Evolutionary conservation across 2,329 filamentous ascomycete species (phyloP).

Genomic region (Cercospora canescens): DNA sequence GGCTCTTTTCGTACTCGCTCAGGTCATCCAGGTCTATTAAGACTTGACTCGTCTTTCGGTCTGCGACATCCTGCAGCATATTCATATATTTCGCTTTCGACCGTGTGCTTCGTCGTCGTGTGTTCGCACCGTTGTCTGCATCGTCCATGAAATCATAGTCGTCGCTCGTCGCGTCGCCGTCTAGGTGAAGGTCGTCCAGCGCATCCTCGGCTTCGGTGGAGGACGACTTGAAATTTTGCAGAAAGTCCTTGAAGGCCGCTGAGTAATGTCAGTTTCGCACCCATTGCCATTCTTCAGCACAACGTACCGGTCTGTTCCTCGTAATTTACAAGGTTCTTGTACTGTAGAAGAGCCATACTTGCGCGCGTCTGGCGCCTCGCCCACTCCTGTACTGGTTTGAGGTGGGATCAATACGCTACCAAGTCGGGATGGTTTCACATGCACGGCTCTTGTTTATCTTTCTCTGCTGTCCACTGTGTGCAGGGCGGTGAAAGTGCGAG

Average conservation of each 20-base stretch:
- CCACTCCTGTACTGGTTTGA: background rate
- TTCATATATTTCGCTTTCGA: conserved; percentile 84
- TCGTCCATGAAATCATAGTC: conserved; percentile 93
- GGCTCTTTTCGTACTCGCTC: conserved; percentile 73
- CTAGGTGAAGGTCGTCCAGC: conserved; percentile 79
- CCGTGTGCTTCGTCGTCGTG: conserved; percentile 39
- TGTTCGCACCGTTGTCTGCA: conserved; percentile 46
- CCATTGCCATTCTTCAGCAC: conserved; percentile 14
- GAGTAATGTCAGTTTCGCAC: conserved; percentile 35
- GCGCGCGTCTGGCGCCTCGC: background rate
- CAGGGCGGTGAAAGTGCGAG: background rate
- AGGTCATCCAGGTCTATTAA: conserved; percentile 89
- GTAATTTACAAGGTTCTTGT: conserved; percentile 81
- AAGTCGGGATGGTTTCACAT: background rate
- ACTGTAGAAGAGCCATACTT: conserved; percentile 82
- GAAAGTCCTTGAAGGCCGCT: conserved; percentile 86
- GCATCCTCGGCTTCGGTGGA: conserved; percentile 72
- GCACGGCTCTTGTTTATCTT: background rate
- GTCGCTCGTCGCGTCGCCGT: conserved; percentile 82
- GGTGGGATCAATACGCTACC: background rate
- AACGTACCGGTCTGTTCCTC: conserved; percentile 73
- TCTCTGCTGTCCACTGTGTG: background rate
- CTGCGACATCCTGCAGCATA: conserved; percentile 81
- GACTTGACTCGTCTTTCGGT: conserved; percentile 75
- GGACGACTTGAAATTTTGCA: conserved; percentile 86